Evolutionary conservation across 768 basidiomycete genomes (phyloP).

Genomic region (Lactarius evosmus): DNA sequence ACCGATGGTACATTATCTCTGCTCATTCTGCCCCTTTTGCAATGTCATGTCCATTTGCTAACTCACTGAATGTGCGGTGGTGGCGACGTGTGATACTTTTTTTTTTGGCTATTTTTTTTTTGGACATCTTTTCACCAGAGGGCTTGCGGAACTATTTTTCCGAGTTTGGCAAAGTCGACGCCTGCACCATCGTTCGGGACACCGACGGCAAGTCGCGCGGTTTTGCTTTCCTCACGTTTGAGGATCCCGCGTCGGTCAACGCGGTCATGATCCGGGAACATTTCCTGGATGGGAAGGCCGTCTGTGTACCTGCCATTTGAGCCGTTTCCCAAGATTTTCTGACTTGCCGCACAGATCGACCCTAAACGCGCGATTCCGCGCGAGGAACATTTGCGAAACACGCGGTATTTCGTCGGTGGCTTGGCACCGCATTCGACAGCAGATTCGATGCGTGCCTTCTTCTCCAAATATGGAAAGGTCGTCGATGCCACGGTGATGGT

Average conservation of each 20-base stretch:
- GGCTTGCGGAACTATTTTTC: slow-evolving; percentile 82
- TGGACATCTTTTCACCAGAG: slow-evolving; percentile 45
- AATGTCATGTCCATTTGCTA: slow-evolving; percentile 37
- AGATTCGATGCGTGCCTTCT: slow-evolving; percentile 90
- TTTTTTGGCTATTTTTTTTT: not conserved
- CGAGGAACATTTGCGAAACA: slow-evolving; percentile 89
- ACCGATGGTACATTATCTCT: slow-evolving; percentile 78
- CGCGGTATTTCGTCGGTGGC: slow-evolving; percentile 95
- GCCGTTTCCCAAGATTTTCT: not conserved
- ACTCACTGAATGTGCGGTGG: slow-evolving; percentile 44
- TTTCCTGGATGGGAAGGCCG: slow-evolving; percentile 94
- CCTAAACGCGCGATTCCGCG: slow-evolving; percentile 99
- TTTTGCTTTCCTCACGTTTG: slow-evolving; percentile 97
- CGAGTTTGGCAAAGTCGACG: slow-evolving; percentile 95
- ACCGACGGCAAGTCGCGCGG: slow-evolving; percentile 91
- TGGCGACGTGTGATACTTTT: slow-evolving; percentile 30
- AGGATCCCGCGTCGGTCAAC: slow-evolving; percentile 88
- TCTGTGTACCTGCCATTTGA: slow-evolving; percentile 44
- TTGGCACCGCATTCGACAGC: slow-evolving; percentile 89
- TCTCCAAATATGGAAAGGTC: slow-evolving; percentile 91
- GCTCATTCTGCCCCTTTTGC: slow-evolving; percentile 33
- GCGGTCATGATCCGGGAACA: slow-evolving; percentile 95
- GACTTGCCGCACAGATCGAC: slow-evolving; percentile 70
- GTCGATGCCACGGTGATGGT: slow-evolving; percentile 99
- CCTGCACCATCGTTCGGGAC: slow-evolving; percentile 99